Evolutionary conservation across 306 rosid species (phyloP).

Genomic region (Arachis stenosperma): DNA sequence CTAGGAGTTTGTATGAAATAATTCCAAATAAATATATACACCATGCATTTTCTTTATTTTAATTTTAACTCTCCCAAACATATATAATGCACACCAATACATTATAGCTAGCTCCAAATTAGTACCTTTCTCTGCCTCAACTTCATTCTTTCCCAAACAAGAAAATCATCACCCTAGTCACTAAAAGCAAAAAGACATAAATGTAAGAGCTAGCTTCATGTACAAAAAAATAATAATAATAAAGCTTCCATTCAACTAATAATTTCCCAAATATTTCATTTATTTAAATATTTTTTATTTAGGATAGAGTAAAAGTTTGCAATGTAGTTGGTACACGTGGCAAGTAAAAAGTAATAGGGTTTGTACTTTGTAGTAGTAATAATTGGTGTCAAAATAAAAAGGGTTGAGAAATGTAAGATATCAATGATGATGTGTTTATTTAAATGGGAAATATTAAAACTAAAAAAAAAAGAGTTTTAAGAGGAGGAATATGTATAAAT

Average conservation of each 20-base stretch:
- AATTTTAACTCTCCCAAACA: too few relatives aligned
- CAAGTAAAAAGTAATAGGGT: conserved; percentile 15
- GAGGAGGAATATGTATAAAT: background rate
- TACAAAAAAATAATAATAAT: too few relatives aligned
- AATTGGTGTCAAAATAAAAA: background rate
- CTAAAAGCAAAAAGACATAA: conserved; percentile 9
- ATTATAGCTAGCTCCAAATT: conserved; percentile 22
- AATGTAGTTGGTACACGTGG: conserved; percentile 27
- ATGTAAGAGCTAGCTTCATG: background rate
- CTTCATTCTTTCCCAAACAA: conserved; percentile 30
- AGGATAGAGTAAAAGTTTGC: conserved; percentile 3
- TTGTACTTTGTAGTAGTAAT: background rate
- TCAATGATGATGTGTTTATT: background rate
- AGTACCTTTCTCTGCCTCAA: conserved; percentile 29
- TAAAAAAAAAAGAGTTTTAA: background rate
- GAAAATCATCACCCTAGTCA: conserved; percentile 29
- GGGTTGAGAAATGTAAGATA: background rate
- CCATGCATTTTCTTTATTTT: conserved; percentile 28
- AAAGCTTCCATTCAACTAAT: background rate
- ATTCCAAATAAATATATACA: conserved; percentile 37
- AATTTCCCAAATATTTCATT: conserved; percentile 27
- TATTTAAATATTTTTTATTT: conserved; percentile 13
- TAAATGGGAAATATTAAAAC: conserved; percentile 1
- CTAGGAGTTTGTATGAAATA: conserved; percentile 32
- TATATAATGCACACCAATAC: conserved; percentile 20